Evolutionary conservation across 176 grass and related monocot genomes (phyloP).

Genomic region (Oryza rufipogon): DNA sequence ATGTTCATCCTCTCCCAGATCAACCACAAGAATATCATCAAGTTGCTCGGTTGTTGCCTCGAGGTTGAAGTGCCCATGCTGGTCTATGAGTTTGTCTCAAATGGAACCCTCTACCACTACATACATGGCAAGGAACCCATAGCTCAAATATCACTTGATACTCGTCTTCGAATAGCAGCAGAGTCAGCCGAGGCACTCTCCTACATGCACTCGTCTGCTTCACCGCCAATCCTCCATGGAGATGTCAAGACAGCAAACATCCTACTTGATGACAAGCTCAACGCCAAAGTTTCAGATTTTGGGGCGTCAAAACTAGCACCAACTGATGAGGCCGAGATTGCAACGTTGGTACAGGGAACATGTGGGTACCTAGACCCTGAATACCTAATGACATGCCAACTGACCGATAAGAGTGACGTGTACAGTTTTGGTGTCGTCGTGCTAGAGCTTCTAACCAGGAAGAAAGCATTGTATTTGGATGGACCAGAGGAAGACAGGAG

Average conservation of each 20-base stretch:
- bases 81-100: conserved; percentile 55
- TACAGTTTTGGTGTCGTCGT: conserved; percentile 73
- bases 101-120: conserved; percentile 60
- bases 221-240: conserved; percentile 62
- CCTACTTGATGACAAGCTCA: conserved; percentile 51
- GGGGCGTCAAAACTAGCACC: conserved; percentile 62
- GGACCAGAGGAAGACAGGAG: conserved; percentile 48
- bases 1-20: conserved; percentile 65
- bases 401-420: conserved; percentile 70
- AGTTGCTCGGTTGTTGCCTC: conserved; percentile 59
- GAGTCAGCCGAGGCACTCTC: conserved; percentile 55
- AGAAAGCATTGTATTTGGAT: conserved; percentile 62
- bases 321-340: conserved; percentile 54
- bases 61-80: conserved; percentile 65
- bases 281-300: conserved; percentile 64
- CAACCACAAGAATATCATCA: conserved; percentile 60
- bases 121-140: conserved; percentile 45
- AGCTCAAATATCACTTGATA: neutral
- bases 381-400: conserved; percentile 53
- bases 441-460: conserved; percentile 65
- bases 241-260: conserved; percentile 74
- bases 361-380: conserved; percentile 74
- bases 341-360: conserved; percentile 66
- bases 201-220: conserved; percentile 60
- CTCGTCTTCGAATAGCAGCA: conserved; percentile 43